Conservation (phyloP, 192 early-diverging fungal species). For the Obelidium mucronatum region DNA sequence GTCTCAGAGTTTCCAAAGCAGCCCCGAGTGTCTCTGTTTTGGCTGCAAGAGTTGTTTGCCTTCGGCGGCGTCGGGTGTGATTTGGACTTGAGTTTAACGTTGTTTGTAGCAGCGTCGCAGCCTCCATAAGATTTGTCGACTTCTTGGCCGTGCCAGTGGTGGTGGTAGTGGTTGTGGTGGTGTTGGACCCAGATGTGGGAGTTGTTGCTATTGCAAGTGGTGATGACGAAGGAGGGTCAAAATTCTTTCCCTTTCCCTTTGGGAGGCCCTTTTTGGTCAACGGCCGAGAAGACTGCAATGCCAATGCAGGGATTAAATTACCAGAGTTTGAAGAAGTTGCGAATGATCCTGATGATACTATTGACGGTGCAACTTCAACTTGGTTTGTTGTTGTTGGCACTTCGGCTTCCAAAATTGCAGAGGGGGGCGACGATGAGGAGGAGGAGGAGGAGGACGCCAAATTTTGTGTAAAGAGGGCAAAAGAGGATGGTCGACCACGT, state of each 20-base stretch:
- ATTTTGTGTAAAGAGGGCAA: too few relatives aligned
- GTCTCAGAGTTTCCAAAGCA: neutral
- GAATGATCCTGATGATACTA: neutral
- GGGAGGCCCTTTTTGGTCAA: too few relatives aligned
- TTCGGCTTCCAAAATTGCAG: too few relatives aligned
- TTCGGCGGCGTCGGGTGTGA: neutral
- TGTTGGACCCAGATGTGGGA: too few relatives aligned
- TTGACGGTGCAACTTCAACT: too few relatives aligned
- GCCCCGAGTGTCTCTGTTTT: neutral
- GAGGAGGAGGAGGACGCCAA: neutral
- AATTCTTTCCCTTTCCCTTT: too few relatives aligned
- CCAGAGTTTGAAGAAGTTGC: slow-evolving; percentile 6
- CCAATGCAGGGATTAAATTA: neutral
- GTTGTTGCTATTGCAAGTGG: too few relatives aligned
- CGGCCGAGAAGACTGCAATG: neutral
- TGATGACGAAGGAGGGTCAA: too few relatives aligned
- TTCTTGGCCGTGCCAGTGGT: neutral
- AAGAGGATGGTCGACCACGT: too few relatives aligned
- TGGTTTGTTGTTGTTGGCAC: too few relatives aligned
- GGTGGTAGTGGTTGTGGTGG: too few relatives aligned
- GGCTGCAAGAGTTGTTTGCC: slow-evolving; percentile 4
- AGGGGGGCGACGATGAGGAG: neutral
- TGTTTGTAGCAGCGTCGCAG: neutral
- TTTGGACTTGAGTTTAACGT: neutral
- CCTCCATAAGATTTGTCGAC: neutral